Evolutionary conservation across 2,329 filamentous ascomycete genomes (phyloP), one percentile per base, ranked within the genome.

Genomic region (Blumeriella jaapii): DNA sequence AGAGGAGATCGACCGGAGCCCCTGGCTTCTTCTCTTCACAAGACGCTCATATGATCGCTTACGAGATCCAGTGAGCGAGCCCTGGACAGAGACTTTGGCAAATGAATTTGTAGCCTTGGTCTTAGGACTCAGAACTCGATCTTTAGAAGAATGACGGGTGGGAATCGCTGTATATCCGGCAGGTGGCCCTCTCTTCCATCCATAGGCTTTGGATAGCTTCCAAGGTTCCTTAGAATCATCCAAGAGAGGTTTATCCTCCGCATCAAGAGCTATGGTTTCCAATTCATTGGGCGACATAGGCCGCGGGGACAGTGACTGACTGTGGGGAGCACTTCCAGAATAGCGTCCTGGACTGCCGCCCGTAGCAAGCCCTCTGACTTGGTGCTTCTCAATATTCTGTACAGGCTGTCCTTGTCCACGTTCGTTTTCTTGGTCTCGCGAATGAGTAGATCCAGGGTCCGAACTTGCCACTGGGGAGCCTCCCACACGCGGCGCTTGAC

Each of bases 81-180:
- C 32, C 28, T 32, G 31, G 10, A 32, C 23, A 12, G 38, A 36
- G 16, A 37, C 16, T 15, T 26, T 36, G 16, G 30, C 23, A 24
- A 40, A 36, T n/a, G 31, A 31, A 24, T 48, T 42, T 10, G 39
- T 31, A 14, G 24, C 32, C 12, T 22, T 40, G 8, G 30, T 38
- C 17, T 34, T 45, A 1, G 47, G 24, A 17, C 35, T 41, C 2
- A 46, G 26, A 22, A 44, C 38, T 7, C 31, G 39, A 13, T 45
- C 41, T 13, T 38, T 48, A 3, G 49, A 51, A 12, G 48, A 53
- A 5, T 41, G 24, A 6, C 44, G 42, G 23, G 29, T 39, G 9
- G 46, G 48, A 28, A 50, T 41, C 3, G 33, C 23, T 12, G 23
- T 36, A 14, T 44, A 45, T 6, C 20, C 34, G 26, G 32, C 28